phyloP scores from a whole-genome alignment of 306 rosid species.

The Cicer pinnatifidum region DNA sequence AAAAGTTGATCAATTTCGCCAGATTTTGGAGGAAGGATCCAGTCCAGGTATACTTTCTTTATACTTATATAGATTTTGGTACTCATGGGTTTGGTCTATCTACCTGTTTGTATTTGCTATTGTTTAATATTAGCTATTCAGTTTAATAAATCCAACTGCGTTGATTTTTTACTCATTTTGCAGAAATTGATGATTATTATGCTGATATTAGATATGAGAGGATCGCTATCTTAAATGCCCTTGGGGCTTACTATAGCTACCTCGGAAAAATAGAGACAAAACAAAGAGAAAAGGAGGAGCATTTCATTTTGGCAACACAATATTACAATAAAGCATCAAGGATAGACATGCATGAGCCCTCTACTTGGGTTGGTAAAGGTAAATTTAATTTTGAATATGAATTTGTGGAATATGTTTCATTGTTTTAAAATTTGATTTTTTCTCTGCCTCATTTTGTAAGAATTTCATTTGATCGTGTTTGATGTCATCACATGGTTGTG shows the following conservation, averaged over 20 bases:
- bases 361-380: constrained; percentile 99
- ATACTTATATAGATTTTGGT: constrained; percentile 25
- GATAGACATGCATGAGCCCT: constrained; percentile 95
- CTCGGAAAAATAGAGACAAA: constrained; percentile 97
- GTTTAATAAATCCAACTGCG: constrained; percentile 21
- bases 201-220: constrained; percentile 98
- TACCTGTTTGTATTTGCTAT: constrained; percentile 27
- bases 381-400: constrained; percentile 22
- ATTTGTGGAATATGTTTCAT: constrained; percentile 1
- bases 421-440: constrained; percentile 28
- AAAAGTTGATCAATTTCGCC: constrained; percentile 85
- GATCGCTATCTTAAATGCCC: constrained; percentile 94
- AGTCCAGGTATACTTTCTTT: constrained; percentile 75
- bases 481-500: constrained; percentile 17
- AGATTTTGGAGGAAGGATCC: constrained; percentile 94
- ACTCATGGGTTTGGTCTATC: constrained; percentile 27
- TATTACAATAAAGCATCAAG: constrained; percentile 96
- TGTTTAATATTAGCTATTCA: constrained; percentile 11
- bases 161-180: constrained; percentile 35
- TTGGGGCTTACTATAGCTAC: constrained; percentile 95
- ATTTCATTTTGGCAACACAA: constrained; percentile 94
- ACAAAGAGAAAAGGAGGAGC: constrained; percentile 96
- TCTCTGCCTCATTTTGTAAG: constrained; percentile 13
- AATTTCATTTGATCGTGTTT: neutral
- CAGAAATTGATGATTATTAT: constrained; percentile 97